Evolutionary conservation across 2,329 filamentous ascomycete genomes (phyloP).

Genomic region (Dactylella cylindrospora): DNA sequence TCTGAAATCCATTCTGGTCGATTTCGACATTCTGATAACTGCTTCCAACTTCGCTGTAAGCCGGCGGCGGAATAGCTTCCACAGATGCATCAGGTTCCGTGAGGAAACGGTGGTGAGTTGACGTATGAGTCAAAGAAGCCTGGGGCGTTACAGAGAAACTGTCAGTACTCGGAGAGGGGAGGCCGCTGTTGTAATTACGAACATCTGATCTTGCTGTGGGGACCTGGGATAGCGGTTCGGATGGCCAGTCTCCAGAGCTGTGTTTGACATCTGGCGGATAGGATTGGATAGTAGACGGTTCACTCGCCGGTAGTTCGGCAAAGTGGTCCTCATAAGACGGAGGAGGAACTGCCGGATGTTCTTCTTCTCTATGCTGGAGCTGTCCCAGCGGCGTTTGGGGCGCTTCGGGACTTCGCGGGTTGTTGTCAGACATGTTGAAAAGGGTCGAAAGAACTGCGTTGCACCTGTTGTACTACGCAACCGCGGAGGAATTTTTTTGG

Average conservation of each 20-base stretch:
- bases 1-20: slow-evolving; percentile 52
- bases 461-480: too few relatives aligned
- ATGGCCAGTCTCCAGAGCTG: slow-evolving; percentile 31
- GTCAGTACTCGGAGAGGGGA: slow-evolving; percentile 9
- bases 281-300: not conserved
- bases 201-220: slow-evolving; percentile 32
- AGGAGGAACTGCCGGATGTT: slow-evolving; percentile 5
- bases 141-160: slow-evolving; percentile 2
- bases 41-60: slow-evolving; percentile 51
- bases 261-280: slow-evolving; percentile 21
- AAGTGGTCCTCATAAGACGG: slow-evolving; percentile 25
- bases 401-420: slow-evolving; percentile 11
- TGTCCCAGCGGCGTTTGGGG: slow-evolving; percentile 11
- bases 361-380: not conserved
- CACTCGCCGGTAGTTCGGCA: slow-evolving; percentile 7
- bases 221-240: slow-evolving; percentile 36
- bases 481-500: too few relatives aligned
- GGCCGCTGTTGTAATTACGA: slow-evolving; percentile 26
- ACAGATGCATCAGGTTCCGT: slow-evolving; percentile 32
- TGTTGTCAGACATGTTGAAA: slow-evolving; percentile 25
- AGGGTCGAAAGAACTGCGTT: too few relatives aligned
- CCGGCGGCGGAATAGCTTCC: slow-evolving; percentile 51
- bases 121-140: slow-evolving; percentile 10
- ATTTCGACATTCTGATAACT: slow-evolving; percentile 52
- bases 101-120: slow-evolving; percentile 2